These are phyloP conservation scores for Lumnitzera littorea DNA, from an alignment of 345 rosid genomes.

Conservation along the genomic window DNA sequence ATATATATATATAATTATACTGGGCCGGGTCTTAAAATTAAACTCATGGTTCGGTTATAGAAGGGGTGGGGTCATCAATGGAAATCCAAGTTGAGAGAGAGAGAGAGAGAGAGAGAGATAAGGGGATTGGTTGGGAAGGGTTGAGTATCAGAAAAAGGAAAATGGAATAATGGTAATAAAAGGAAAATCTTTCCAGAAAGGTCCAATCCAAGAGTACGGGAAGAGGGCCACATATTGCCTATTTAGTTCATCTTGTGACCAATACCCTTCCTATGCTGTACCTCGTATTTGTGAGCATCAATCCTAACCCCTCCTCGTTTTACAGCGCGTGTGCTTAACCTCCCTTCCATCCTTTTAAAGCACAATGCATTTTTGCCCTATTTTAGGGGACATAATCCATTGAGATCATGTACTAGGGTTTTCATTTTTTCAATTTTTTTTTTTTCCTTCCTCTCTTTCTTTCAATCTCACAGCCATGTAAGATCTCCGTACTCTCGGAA, in stretches of 20 bases:
- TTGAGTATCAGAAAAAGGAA: conserved; percentile 52
- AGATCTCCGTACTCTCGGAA: conserved; percentile 7
- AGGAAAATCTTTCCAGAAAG: conserved; percentile 77
- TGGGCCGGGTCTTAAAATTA: no score
- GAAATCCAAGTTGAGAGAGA: background rate
- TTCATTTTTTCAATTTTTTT: no score
- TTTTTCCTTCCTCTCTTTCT: background rate
- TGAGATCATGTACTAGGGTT: background rate
- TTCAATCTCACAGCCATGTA: background rate
- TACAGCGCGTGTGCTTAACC: conserved; percentile 15
- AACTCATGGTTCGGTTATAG: no score
- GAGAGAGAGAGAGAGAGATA: background rate
- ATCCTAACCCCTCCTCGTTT: conserved; percentile 11
- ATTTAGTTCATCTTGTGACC: conserved; percentile 37
- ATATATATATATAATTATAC: no score
- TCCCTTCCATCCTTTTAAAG: background rate
- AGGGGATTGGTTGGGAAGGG: background rate
- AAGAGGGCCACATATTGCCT: conserved; percentile 44
- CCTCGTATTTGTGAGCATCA: conserved; percentile 35
- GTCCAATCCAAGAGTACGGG: conserved; percentile 95
- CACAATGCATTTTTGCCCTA: conserved; percentile 6
- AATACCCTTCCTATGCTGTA: conserved; percentile 33
- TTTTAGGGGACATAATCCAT: conserved; percentile 5
- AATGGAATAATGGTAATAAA: conserved; percentile 64
- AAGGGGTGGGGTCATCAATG: background rate